Conservation (phyloP, 768 basidiomycete species). For the Lactifluus piperatus region DNA sequence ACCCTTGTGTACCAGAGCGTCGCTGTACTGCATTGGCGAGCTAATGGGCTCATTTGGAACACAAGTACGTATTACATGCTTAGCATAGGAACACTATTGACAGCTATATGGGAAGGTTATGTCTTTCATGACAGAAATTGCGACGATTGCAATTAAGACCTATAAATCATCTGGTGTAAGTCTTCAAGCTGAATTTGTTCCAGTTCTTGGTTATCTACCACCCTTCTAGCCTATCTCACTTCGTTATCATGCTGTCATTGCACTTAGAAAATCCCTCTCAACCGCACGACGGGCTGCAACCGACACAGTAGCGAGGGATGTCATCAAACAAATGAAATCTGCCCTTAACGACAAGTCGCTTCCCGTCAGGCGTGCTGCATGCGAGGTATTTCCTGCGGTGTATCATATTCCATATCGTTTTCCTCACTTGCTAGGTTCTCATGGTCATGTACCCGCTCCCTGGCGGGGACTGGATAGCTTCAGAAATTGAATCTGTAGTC, state of each 20-base stretch:
- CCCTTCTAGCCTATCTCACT: slow-evolving; percentile 60
- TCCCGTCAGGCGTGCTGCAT: slow-evolving; percentile 75
- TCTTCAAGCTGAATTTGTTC: slow-evolving; percentile 3
- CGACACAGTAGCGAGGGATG: slow-evolving; percentile 69
- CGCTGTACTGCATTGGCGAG: slow-evolving; percentile 82
- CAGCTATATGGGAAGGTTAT: slow-evolving; percentile 56
- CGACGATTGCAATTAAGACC: slow-evolving; percentile 53
- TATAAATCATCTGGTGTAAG: slow-evolving; percentile 66
- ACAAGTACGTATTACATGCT: slow-evolving; percentile 47
- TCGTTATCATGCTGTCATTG: slow-evolving; percentile 68
- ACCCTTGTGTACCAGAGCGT: slow-evolving; percentile 44
- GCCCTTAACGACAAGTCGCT: slow-evolving; percentile 75
- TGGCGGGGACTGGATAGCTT: slow-evolving; percentile 44
- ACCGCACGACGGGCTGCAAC: slow-evolving; percentile 79
- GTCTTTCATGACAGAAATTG: slow-evolving; percentile 89
- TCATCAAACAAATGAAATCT: slow-evolving; percentile 72
- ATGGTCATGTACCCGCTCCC: slow-evolving; percentile 52
- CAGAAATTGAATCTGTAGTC: slow-evolving; percentile 74
- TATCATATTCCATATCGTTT: neutral
- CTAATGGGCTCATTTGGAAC: slow-evolving; percentile 78
- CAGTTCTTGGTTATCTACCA: slow-evolving; percentile 4
- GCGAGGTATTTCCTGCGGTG: slow-evolving; percentile 44
- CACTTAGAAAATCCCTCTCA: slow-evolving; percentile 70
- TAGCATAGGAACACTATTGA: neutral
- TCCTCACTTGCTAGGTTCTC: slow-evolving; percentile 36